A percentile compares a stretch with the other conserved stretches of the same genome.
Evolutionary conservation across 1,284 basidiomycete species (phyloP).

Genomic region (Anthracocystis walkeri): DNA sequence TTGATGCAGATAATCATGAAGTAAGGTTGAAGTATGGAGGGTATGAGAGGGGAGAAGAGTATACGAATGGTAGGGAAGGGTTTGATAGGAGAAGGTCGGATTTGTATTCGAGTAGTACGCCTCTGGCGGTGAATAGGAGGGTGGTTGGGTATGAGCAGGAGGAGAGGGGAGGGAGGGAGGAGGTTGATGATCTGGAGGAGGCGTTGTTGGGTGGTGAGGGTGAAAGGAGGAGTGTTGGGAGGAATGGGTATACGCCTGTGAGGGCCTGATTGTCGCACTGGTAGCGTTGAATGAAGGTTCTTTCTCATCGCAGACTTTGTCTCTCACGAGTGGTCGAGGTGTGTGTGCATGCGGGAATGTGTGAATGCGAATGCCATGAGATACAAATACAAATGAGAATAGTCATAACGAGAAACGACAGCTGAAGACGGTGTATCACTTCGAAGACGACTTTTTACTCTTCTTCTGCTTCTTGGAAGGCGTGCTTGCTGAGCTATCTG

Average conservation of each 20-base stretch:
- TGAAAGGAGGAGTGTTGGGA: slow-evolving; percentile 23
- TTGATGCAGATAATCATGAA: slow-evolving; percentile 37
- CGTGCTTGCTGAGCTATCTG: slow-evolving; percentile 19
- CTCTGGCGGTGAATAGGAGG: slow-evolving; percentile 12
- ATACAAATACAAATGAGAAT: slow-evolving; percentile 31
- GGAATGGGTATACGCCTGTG: slow-evolving; percentile 36
- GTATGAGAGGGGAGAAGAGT: slow-evolving; percentile 11
- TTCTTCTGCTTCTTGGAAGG: slow-evolving; percentile 42
- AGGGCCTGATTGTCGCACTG: slow-evolving; percentile 5
- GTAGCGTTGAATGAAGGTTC: background rate
- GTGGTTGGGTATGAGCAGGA: slow-evolving; percentile 15
- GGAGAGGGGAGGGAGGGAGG: slow-evolving; percentile 5
- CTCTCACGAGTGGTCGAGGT: background rate
- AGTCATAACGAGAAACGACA: background rate
- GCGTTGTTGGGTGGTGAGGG: slow-evolving; percentile 25
- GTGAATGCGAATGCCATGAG: slow-evolving; percentile 18
- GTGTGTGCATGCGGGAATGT: background rate
- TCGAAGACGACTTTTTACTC: slow-evolving; percentile 24
- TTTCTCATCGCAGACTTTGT: background rate
- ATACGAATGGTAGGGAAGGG: background rate
- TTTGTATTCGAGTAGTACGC: slow-evolving; percentile 29
- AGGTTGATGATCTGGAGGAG: slow-evolving; percentile 36
- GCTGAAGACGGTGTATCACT: no score
- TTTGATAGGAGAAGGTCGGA: slow-evolving; percentile 12
- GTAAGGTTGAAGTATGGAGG: slow-evolving; percentile 29